A percentile compares a stretch with the other conserved stretches of the same genome.
phyloP scores from a whole-genome alignment of 805 yeast species.

The Nakazawaea populi region DNA sequence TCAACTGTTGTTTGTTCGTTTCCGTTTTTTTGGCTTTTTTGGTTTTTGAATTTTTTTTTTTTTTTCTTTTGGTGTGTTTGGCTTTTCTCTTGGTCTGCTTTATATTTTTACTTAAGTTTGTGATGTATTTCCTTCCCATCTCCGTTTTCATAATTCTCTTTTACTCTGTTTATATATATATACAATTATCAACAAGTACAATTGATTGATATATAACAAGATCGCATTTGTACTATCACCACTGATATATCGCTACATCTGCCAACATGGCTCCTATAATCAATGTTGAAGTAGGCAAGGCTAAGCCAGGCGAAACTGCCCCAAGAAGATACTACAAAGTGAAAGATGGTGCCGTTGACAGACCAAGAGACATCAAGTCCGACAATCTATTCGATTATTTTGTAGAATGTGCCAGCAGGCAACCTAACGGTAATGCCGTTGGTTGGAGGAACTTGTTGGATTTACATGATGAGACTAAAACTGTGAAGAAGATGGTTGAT shows the following conservation, averaged over 20 bases:
- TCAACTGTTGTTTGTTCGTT: too few relatives aligned
- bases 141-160: too few relatives aligned
- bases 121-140: too few relatives aligned
- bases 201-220: neutral
- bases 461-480: constrained; percentile 69
- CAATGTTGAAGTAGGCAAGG: constrained; percentile 63
- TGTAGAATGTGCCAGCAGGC: constrained; percentile 51
- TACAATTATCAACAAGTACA: neutral
- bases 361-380: constrained; percentile 62
- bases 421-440: constrained; percentile 50
- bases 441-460: constrained; percentile 78
- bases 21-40: too few relatives aligned
- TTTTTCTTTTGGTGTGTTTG: too few relatives aligned
- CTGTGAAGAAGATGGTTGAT: constrained; percentile 66
- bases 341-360: constrained; percentile 37
- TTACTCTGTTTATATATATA: too few relatives aligned
- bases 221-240: neutral
- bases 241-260: neutral
- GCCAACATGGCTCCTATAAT: constrained; percentile 24
- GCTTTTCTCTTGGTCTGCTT: too few relatives aligned
- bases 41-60: too few relatives aligned
- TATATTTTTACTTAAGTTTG: too few relatives aligned
- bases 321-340: constrained; percentile 63
- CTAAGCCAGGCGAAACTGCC: constrained; percentile 73
- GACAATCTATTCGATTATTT: constrained; percentile 67